These are phyloP conservation scores for Cutaneotrichosporon cyanovorans DNA, from an alignment of 1,284 basidiomycete genomes.

Conservation along the genomic window DNA sequence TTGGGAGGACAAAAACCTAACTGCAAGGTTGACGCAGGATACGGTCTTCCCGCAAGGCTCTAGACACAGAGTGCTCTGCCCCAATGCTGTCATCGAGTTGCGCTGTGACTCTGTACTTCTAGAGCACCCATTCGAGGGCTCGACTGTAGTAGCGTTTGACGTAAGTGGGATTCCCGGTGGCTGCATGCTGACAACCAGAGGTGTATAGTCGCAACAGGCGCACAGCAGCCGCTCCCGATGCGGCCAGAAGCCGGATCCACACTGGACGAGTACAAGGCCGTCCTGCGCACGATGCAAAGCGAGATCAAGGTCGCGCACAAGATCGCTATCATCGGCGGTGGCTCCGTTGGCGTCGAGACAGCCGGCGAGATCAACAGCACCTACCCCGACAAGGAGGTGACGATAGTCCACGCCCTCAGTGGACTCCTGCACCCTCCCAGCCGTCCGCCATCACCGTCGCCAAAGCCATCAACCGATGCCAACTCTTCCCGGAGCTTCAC, in stretches of 20 bases:
- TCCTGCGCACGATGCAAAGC: conserved; percentile 19
- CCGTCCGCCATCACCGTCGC: too few species aligned
- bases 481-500: conserved; percentile 20
- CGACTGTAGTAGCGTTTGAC: conserved; percentile 40
- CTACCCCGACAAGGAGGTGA: conserved; percentile 25
- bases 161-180: conserved; percentile 18
- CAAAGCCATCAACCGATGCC: too few species aligned
- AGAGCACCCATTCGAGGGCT: conserved; percentile 41
- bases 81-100: conserved; percentile 41
- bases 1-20: conserved; percentile 41
- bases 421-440: conserved; percentile 27
- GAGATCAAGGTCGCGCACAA: conserved; percentile 22
- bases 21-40: conserved; percentile 31
- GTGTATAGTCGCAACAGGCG: conserved; percentile 40
- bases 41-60: conserved; percentile 33
- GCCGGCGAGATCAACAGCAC: conserved; percentile 41
- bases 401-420: conserved; percentile 24
- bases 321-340: conserved; percentile 46
- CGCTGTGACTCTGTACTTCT: conserved; percentile 32
- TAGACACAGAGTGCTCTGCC: conserved; percentile 32
- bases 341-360: conserved; percentile 48
- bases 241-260: conserved; percentile 26
- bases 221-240: conserved; percentile 38
- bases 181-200: conserved; percentile 15
- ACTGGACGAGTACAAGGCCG: conserved; percentile 19